phyloP scores from a whole-genome alignment of 73 alveolate species.

The Blepharisma stoltei region DNA sequence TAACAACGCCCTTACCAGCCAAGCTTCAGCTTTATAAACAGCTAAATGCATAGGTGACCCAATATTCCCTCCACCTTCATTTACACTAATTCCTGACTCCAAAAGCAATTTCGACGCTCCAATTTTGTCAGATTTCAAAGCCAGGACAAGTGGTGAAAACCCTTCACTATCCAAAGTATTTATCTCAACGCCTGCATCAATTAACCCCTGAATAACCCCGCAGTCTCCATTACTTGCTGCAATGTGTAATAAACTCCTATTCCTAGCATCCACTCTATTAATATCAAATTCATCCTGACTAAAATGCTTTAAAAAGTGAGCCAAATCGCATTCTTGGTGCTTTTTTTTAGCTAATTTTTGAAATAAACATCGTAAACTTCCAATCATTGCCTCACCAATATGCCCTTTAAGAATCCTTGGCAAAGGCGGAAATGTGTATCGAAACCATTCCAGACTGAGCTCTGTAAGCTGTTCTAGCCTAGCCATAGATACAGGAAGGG shows the following conservation, averaged over 20 bases:
- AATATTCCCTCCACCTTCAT: conserved; percentile 63
- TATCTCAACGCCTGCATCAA: conserved; percentile 26
- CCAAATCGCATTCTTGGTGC: conserved; percentile 31
- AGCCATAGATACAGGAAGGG: conserved; percentile 33
- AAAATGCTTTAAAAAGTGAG: conserved; percentile 36
- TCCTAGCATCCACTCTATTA: conserved; percentile 43
- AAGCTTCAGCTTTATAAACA: conserved; percentile 45
- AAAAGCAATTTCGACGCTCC: conserved; percentile 46
- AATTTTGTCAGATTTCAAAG: conserved; percentile 52
- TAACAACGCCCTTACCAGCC: conserved; percentile 41
- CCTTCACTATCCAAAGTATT: conserved; percentile 45
- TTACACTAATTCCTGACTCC: conserved; percentile 49
- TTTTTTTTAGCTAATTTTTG: conserved; percentile 23
- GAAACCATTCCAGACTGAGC: conserved; percentile 81
- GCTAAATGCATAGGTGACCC: conserved; percentile 53
- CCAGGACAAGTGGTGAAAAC: conserved; percentile 51
- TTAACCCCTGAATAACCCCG: conserved; percentile 46
- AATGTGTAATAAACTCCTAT: conserved; percentile 38
- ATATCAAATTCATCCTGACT: conserved; percentile 37
- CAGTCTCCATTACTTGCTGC: conserved; percentile 48
- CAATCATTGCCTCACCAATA: conserved; percentile 49
- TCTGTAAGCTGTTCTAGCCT: conserved; percentile 26
- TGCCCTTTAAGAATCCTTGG: conserved; percentile 58
- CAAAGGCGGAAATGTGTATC: conserved; percentile 72
- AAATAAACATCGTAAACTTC: conserved; percentile 36